phyloP scores from a whole-genome alignment of 2,329 filamentous ascomycete species.

The Paecilomyces niveus region DNA sequence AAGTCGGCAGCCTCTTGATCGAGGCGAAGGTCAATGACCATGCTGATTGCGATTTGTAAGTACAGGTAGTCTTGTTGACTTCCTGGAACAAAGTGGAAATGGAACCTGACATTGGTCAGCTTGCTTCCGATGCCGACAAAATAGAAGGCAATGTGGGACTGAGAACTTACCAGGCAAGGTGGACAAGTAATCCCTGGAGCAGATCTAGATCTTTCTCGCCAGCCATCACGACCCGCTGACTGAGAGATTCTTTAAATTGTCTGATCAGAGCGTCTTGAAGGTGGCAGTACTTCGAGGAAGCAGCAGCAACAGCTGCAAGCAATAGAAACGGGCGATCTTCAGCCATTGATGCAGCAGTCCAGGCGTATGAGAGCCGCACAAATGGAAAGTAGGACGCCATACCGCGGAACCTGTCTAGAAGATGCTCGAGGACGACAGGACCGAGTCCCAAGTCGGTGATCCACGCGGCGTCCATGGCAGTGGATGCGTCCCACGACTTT shows the following conservation, averaged over 20 bases:
- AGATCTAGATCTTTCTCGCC: constrained; percentile 18
- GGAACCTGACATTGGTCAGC: constrained; percentile 8
- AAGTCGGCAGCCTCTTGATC: constrained; percentile 9
- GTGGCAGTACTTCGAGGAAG: constrained; percentile 8
- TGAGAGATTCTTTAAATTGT: constrained; percentile 6
- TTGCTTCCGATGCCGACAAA: background rate
- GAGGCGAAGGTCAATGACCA: constrained; percentile 12
- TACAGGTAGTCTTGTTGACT: constrained; percentile 14
- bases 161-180: constrained; percentile 14
- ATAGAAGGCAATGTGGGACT: background rate
- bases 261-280: constrained; percentile 5
- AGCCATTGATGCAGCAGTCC: constrained; percentile 9
- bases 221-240: constrained; percentile 6
- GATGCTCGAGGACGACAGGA: constrained; percentile 5
- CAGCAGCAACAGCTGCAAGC: constrained; percentile 9
- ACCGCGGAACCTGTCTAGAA: constrained; percentile 8
- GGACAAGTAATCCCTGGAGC: constrained; percentile 18
- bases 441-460: constrained; percentile 1
- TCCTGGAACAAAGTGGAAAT: constrained; percentile 11
- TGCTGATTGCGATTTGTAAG: constrained; percentile 13
- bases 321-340: constrained; percentile 11
- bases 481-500: too few relatives aligned
- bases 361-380: constrained; percentile 5
- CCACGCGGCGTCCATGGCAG: constrained; percentile 1
- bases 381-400: constrained; percentile 11